Conservation (phyloP, 1,139 yeast genomes). For the Blastobotrys apis region DNA sequence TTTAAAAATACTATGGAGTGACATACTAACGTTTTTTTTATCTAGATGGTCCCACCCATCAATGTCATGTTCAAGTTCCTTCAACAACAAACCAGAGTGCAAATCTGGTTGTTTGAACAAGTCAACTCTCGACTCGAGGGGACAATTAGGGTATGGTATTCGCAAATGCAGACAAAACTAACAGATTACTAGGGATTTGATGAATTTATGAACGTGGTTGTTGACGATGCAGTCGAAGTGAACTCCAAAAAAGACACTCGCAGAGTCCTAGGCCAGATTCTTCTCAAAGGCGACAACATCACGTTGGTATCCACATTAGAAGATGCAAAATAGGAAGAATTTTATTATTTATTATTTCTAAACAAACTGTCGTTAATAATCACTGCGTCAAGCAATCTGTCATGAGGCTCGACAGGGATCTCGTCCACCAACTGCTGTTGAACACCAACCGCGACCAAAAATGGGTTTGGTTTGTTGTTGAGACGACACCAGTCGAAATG, state of each 20-base stretch:
- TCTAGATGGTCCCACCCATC: conserved; percentile 74
- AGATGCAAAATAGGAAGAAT: conserved; percentile 2
- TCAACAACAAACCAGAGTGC: conserved; percentile 75
- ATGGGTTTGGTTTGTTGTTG: conserved; percentile 19
- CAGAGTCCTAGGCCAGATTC: conserved; percentile 46
- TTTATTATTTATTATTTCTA: conserved; percentile 9
- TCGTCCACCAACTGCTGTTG: conserved; percentile 57
- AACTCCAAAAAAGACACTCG: conserved; percentile 42
- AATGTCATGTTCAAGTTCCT: conserved; percentile 82
- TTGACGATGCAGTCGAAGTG: conserved; percentile 81
- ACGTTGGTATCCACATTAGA: conserved; percentile 55
- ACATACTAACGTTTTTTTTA: conserved; percentile 8
- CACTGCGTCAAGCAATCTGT: conserved; percentile 58
- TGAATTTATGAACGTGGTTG: conserved; percentile 95
- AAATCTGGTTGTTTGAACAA: conserved; percentile 88
- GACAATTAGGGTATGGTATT: conserved; percentile 44
- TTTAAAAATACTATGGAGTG: background rate
- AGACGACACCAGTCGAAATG: conserved; percentile 38
- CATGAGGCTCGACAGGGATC: conserved; percentile 69
- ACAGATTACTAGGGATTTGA: conserved; percentile 66
- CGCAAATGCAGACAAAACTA: conserved; percentile 1
- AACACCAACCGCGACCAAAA: conserved; percentile 64
- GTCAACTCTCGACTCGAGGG: conserved; percentile 76
- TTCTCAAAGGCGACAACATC: conserved; percentile 91
- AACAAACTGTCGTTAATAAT: conserved; percentile 37